A percentile compares a stretch with the other conserved stretches of the same genome.
These are phyloP conservation scores for Blastobotrys aristatus DNA, from an alignment of 1,139 yeast genomes.

Conservation along the genomic window DNA sequence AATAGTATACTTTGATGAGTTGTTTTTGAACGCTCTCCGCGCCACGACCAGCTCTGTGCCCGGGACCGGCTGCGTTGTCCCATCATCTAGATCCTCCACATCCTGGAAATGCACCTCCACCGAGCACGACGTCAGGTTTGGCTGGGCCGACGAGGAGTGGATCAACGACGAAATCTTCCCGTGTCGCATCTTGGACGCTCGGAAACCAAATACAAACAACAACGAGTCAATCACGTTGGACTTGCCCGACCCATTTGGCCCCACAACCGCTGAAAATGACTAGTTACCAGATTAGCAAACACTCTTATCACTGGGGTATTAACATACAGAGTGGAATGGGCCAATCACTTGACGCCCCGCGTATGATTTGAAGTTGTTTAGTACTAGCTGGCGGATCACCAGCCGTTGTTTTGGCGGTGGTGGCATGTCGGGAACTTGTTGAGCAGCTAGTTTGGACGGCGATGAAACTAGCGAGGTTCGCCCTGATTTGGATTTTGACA, in stretches of 20 bases:
- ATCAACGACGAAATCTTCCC: constrained; percentile 86
- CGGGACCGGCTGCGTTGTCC: constrained; percentile 42
- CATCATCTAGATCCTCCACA: constrained; percentile 59
- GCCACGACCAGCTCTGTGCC: constrained; percentile 64
- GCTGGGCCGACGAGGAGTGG: constrained; percentile 72
- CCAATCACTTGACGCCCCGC: constrained; percentile 95
- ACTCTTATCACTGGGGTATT: background rate
- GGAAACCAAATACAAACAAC: constrained; percentile 92
- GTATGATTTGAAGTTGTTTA: constrained; percentile 89
- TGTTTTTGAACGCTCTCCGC: constrained; percentile 72
- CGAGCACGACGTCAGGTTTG: constrained; percentile 66
- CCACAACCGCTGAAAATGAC: constrained; percentile 96
- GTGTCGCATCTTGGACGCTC: constrained; percentile 96
- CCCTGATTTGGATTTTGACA: background rate
- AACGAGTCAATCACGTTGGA: constrained; percentile 96
- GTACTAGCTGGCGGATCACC: constrained; percentile 66
- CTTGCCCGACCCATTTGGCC: constrained; percentile 98
- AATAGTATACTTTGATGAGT: constrained; percentile 72
- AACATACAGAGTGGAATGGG: constrained; percentile 61
- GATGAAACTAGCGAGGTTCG: constrained; percentile 11
- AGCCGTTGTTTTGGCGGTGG: constrained; percentile 41
- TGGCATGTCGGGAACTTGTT: constrained; percentile 10
- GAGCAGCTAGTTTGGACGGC: constrained; percentile 4
- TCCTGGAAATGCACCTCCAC: constrained; percentile 91
- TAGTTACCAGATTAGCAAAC: constrained; percentile 30